Percentiles rank a stretch among this genome's conserved stretches.
Conservation (phyloP, 2,329 filamentous ascomycete genomes). For the Pyrenochaeta sp. region DNA sequence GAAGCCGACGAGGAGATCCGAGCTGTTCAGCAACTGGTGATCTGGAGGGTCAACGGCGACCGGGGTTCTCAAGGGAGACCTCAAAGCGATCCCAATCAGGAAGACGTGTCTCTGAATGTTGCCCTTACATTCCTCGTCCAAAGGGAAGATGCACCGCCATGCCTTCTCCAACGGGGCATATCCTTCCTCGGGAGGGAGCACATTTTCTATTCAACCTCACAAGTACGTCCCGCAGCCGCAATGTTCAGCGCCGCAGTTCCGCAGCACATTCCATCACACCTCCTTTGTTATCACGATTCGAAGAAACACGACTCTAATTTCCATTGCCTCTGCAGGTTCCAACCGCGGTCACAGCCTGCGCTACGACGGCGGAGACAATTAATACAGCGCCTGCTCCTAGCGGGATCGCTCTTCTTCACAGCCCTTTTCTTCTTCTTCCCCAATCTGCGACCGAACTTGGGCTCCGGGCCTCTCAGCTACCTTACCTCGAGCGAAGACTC, state of each 20-base stretch:
- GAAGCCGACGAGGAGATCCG: conserved; percentile 17
- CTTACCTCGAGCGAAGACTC: conserved; percentile 72
- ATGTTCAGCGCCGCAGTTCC: conserved; percentile 31
- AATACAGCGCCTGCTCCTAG: conserved; percentile 70
- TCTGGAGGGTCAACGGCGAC: conserved; percentile 43
- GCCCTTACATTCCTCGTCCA: conserved; percentile 64
- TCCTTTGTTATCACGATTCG: conserved; percentile 24
- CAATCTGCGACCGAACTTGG: conserved; percentile 69
- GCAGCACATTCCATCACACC: conserved; percentile 20
- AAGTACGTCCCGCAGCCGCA: conserved; percentile 65
- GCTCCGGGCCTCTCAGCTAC: conserved; percentile 72
- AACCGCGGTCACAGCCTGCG: conserved; percentile 79
- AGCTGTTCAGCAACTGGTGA: conserved; percentile 28
- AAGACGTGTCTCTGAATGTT: conserved; percentile 59
- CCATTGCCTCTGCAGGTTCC: conserved; percentile 68
- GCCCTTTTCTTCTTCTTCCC: conserved; percentile 77
- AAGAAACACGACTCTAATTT: conserved; percentile 40
- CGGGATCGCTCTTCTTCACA: conserved; percentile 64
- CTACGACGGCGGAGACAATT: conserved; percentile 76
- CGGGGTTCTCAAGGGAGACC: conserved; percentile 47
- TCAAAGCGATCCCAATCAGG: conserved; percentile 33
- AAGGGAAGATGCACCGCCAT: conserved; percentile 84
- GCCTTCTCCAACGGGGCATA: conserved; percentile 84
- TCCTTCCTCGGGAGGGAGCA: conserved; percentile 69
- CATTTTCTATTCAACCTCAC: conserved; percentile 88